Conservation (phyloP, 176 grass and related monocot genomes). For the Pontederia crassipes region DNA sequence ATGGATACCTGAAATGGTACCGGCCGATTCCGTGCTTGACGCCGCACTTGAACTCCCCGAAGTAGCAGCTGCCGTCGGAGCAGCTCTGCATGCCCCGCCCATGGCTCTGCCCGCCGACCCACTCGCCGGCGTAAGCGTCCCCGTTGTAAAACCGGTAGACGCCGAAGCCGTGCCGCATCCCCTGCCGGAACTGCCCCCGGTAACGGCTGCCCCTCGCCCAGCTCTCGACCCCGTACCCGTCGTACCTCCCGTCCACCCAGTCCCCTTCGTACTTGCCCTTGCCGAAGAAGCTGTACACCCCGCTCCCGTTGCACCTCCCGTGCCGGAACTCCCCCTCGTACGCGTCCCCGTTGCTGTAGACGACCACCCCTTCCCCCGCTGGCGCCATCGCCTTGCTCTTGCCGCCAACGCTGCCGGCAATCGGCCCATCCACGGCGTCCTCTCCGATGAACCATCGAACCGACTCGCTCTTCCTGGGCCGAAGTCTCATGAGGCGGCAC, state of each 20-base stretch:
- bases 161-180: slow-evolving; percentile 12
- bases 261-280: slow-evolving; percentile 18
- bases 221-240: slow-evolving; percentile 12
- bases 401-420: not conserved
- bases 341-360: slow-evolving; percentile 14
- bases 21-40: slow-evolving; percentile 16
- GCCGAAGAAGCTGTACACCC: slow-evolving; percentile 4
- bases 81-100: slow-evolving; percentile 5
- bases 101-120: slow-evolving; percentile 16
- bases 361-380: slow-evolving; percentile 1
- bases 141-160: slow-evolving; percentile 11
- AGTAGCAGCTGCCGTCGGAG: slow-evolving; percentile 13
- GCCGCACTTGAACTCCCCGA: slow-evolving; percentile 18
- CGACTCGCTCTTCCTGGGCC: not conserved
- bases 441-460: slow-evolving; percentile 16
- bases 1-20: slow-evolving; percentile 14
- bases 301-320: slow-evolving; percentile 8
- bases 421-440: not conserved
- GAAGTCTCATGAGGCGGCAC: not conserved
- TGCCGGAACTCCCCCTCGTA: slow-evolving; percentile 12
- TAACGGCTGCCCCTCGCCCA: slow-evolving; percentile 19
- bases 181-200: slow-evolving; percentile 14
- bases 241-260: slow-evolving; percentile 17
- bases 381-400: not conserved
- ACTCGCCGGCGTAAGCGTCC: slow-evolving; percentile 12